Base-by-base conservation (phyloP, 2,329 filamentous ascomycete genomes). In the Penicillium sp. region DNA sequence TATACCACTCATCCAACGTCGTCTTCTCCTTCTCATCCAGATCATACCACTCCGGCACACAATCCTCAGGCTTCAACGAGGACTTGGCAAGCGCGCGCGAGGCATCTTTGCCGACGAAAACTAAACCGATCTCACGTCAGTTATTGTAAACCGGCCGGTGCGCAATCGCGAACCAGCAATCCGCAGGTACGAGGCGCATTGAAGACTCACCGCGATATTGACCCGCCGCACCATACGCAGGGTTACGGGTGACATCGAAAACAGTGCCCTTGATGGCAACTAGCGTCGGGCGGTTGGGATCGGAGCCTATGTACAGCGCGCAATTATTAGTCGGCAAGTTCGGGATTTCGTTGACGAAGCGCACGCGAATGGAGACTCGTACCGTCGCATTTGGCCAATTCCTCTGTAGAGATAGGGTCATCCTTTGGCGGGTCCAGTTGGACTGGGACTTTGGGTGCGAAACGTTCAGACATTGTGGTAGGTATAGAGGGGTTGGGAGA, bases 41-140 rank as follows among this genome's bases (percentile, higher is more conserved):
- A 71, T 93, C 90, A 60, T 89, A 83, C 90, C 92, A 98, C 54
- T 97, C 89, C 2, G 95, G 81, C 35, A 81, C 81, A 66, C 92
- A 94, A 68, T 98, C 93, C 71, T 95, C 92, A 5, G 84, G 78
- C 76, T 97, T 96, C 53, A 93, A 87, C 7, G 93, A 97, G 0
- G 92, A 95, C 76, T 88, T 89, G 11, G 88, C 95, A 1, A 99
- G 85, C 6, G 93, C 95, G 63, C 92, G 87, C n/a, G 95, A 98
- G 28, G 95, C 90, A 73, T 99, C 96, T 74, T 96, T 96, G 63
- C 95, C 95, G 2, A 92, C 91, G 74, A 99, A 99, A 22, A 97
- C 95, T 99, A 68, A 2, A 49, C 22, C 10, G 19, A 30, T 14
- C 13, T 52, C 28, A 26, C n/a, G 35, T 52, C 35, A 52, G 49